Evolutionary conservation across 371 early-diverging fungal species (phyloP).

Genomic region (Blastocladiella emersonii): DNA sequence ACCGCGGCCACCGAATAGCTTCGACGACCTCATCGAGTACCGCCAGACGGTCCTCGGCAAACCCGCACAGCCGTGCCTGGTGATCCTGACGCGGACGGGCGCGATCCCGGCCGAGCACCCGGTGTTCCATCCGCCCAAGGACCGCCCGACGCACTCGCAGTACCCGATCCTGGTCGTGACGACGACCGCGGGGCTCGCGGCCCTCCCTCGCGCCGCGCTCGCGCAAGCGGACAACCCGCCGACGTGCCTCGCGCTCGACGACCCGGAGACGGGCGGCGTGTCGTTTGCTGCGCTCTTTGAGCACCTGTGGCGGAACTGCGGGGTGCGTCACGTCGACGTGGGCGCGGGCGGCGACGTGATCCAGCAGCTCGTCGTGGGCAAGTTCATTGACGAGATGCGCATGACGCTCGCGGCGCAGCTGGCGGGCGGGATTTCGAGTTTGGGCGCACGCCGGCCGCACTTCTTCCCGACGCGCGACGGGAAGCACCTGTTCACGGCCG

Average conservation of each 20-base stretch:
- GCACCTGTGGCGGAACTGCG: not conserved
- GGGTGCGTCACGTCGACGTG: not conserved
- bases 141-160: not conserved
- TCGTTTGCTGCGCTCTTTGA: not conserved
- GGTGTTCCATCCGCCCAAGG: not conserved
- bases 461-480: not conserved
- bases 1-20: not conserved
- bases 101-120: conserved; percentile 1
- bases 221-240: not conserved
- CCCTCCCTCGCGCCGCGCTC: not conserved
- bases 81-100: conserved; percentile 2
- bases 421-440: not conserved
- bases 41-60: not conserved
- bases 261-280: not conserved
- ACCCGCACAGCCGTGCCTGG: not conserved
- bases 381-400: conserved; percentile 4
- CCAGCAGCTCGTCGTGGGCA: not conserved
- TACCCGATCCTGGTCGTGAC: not conserved
- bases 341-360: conserved; percentile 1
- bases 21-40: conserved; percentile 6
- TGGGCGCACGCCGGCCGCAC: not conserved
- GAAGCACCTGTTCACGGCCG: not conserved
- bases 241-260: not conserved
- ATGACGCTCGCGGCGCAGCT: not conserved
- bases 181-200: not conserved